Percentiles rank a stretch among this genome's conserved stretches.
These are phyloP conservation scores for Polygonum maritimum DNA, from an alignment of 148 eudicot species.

Conservation along the genomic window DNA sequence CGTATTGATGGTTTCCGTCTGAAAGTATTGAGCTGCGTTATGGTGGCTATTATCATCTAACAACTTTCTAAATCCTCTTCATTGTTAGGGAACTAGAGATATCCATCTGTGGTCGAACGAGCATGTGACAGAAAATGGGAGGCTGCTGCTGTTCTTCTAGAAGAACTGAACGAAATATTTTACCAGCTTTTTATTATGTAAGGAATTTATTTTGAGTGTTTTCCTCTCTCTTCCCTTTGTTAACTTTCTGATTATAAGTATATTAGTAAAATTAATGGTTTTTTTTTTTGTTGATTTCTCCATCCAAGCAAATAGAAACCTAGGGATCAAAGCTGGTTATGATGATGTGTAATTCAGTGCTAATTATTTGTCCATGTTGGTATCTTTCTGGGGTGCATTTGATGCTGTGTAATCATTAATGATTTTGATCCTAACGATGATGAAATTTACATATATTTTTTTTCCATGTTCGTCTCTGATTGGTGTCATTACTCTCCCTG, in stretches of 20 bases:
- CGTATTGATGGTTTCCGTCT: background rate
- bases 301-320: background rate
- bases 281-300: background rate
- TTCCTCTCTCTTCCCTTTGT: background rate
- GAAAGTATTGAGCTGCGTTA: background rate
- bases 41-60: background rate
- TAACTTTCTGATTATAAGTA: background rate
- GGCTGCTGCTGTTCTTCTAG: slow-evolving; percentile 56
- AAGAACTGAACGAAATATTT: slow-evolving; percentile 32
- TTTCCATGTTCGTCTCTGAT: background rate
- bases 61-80: background rate
- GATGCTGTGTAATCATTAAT: background rate
- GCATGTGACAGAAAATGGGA: slow-evolving; percentile 36
- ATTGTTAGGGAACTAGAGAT: background rate
- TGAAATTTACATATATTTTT: background rate
- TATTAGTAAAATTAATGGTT: background rate
- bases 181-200: slow-evolving; percentile 50
- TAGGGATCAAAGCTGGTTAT: background rate
- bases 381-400: background rate
- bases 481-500: background rate
- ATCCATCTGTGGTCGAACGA: slow-evolving; percentile 25
- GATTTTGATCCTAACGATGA: background rate
- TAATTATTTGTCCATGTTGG: background rate
- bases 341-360: background rate
- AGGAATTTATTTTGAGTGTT: slow-evolving; percentile 18